phyloP scores from a whole-genome alignment of 331 rosid species.

The Malus hybrid region DNA sequence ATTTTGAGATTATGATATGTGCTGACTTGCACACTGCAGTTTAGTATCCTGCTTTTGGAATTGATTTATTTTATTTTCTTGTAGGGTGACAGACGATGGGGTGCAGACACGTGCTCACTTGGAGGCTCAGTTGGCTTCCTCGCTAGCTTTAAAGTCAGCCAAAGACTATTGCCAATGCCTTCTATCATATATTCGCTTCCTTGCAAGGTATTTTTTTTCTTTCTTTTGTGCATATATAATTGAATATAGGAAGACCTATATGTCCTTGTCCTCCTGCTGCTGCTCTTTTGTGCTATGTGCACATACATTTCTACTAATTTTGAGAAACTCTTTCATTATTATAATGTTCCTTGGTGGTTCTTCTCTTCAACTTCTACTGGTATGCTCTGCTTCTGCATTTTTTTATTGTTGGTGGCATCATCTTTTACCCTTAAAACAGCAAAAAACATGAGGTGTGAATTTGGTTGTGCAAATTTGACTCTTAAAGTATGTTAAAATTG shows the following conservation, averaged over 20 bases:
- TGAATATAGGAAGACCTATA: neutral
- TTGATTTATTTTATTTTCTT: constrained; percentile 17
- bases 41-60: neutral
- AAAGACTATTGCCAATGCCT: constrained; percentile 87
- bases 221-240: neutral
- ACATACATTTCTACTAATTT: neutral
- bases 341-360: neutral
- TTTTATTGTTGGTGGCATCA: neutral
- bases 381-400: neutral
- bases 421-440: neutral
- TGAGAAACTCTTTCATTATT: neutral
- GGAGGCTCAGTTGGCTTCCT: constrained; percentile 89
- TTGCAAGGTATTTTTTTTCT: constrained; percentile 58
- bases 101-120: constrained; percentile 97
- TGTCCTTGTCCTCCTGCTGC: neutral
- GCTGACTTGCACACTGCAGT: neutral
- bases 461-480: neutral
- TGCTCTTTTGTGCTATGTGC: neutral
- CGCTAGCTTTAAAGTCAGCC: constrained; percentile 83
- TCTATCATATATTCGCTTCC: constrained; percentile 76
- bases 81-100: constrained; percentile 92
- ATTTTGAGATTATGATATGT: neutral
- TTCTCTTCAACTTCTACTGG: neutral
- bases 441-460: neutral
- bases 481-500: no score